Evolutionary conservation across 768 basidiomycete genomes (phyloP), one percentile per base, ranked within the genome.

Genomic region (Xanthoconium stramineum): DNA sequence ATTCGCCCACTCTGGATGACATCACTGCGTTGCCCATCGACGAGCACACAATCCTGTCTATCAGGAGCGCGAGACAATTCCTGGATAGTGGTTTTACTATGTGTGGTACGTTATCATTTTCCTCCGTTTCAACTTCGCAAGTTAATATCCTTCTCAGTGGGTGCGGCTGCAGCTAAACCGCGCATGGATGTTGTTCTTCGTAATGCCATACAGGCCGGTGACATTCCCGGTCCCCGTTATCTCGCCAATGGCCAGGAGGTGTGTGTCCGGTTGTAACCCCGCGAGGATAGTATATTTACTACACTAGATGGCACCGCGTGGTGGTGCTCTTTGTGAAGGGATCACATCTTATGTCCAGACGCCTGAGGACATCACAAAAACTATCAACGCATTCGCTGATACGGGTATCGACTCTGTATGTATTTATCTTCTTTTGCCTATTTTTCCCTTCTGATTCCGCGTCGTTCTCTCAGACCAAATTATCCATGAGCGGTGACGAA

Each of bases 401-500:
- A 56, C 57, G 42, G 65, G 65, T 8, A 57, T 65, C 10, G 63
- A 68, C 39, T 50, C 19, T 12, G 67, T 68, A 46, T 17, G 67
- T 60, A 24, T 43, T 32, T 15, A 2, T 32, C 15, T 24, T 14
- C 8, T 42, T 38, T 49, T 5, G 2, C 28, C 6, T 29, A 1
- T 3, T n/a, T 40, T 33, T 10, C 2, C 14, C 32, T 5, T 52
- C 43, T 50, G 28, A 61, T 24, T 29, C 9, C 24, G 13, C 35
- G 12, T 37, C 30, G 19, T 3, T 29, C 12, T n/a, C 7, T 24
- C 29, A 75, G 65, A 46, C 73, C 60, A 75, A 75, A 44, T 50
- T 75, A 14, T 69, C 63, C 3, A 75, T 75, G 74, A 72, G 68
- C 12, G 74, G 74, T 0, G 74, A 75, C 12, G 72, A 74, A 47